Base-by-base conservation (phyloP, 192 early-diverging fungal species). In the Backusella australiensis region DNA sequence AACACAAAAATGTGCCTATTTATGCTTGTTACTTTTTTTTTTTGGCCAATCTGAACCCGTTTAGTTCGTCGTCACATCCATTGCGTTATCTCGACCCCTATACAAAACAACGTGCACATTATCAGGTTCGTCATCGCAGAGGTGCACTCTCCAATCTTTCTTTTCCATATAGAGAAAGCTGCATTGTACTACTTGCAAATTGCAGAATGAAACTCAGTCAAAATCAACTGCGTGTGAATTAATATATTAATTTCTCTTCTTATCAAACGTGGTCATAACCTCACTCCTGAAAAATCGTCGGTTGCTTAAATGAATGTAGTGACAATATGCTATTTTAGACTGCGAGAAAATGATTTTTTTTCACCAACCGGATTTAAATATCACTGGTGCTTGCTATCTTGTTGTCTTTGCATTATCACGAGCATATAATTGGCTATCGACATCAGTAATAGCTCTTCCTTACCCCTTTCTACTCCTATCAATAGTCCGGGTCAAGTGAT, bases 171-270 rank as follows among this genome's bases (percentile, higher is more conserved):
- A 63, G 56, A 11, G 56, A 14, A 63, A 8, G 56, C 56, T 63
- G 56, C 56, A 63, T 63, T 29, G 56, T 63, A 63, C 56, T 29
- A 63, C 56, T 63, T 26, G 8, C 11, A 63, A 63, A 63, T 29
- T 63, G 56, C 21, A 63, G 23, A 63, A 63, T 63, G 56, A 63
- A 63, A 63, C 56, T 63, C 56, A 63, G 56, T 63, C 26, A 12
- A 63, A 63, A 63, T 29, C 56, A 11, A 63, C 56, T 63, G 56
- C 56, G 56, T 63, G 56, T 63, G 56, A 63, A 63, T 14, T 63
- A 63, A 63, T 63, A 63, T 63, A 63, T 63, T 63, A 63, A 63
- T 59, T 53, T 53, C 21, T 59, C 53, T 59, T 63, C 23, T 63
- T 63, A 63, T 63, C 56, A 63, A 63, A 63, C 56, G 56, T 63